A percentile compares a stretch with the other conserved stretches of the same genome.
phyloP scores from a whole-genome alignment of 352 stramenopile species.

The Thraustochytrium sp. region DNA sequence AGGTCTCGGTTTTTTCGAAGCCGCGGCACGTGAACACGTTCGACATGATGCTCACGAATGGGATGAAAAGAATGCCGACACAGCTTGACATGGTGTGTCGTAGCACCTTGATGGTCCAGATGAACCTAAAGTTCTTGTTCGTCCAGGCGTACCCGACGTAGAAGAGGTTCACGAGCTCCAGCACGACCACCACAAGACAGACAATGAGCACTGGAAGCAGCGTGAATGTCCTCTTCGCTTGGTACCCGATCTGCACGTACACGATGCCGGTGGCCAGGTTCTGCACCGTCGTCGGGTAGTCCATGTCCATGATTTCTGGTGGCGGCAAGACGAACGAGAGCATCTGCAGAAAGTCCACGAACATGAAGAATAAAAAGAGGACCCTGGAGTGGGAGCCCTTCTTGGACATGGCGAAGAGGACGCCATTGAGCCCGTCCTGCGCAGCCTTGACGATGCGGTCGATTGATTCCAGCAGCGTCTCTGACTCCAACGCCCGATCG shows the following conservation, averaged over 20 bases:
- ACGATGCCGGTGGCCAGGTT: background rate
- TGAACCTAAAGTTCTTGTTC: conserved; percentile 18
- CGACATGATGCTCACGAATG: background rate
- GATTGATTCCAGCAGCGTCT: background rate
- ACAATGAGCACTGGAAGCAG: background rate
- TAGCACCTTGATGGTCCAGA: conserved; percentile 24
- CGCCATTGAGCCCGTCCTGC: conserved; percentile 26
- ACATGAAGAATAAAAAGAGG: background rate
- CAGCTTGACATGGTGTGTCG: conserved; percentile 1
- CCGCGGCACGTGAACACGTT: conserved; percentile 21
- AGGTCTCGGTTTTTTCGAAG: background rate
- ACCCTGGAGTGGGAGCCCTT: background rate
- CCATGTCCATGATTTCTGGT: conserved; percentile 21
- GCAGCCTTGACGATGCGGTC: background rate
- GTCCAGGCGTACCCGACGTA: conserved; percentile 27
- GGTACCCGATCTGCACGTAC: conserved; percentile 11
- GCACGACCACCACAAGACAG: background rate
- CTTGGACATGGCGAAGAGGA: conserved; percentile 42
- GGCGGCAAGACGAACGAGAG: conserved; percentile 17
- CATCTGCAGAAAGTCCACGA: conserved; percentile 37
- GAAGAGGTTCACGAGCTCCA: conserved; percentile 31
- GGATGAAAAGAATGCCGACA: conserved; percentile 18
- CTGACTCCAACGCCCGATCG: background rate
- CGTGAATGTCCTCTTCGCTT: background rate
- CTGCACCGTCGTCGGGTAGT: background rate